Evolutionary conservation across 352 stramenopile species (phyloP).

Genomic region (Phytopythium cucurbitacearum): DNA sequence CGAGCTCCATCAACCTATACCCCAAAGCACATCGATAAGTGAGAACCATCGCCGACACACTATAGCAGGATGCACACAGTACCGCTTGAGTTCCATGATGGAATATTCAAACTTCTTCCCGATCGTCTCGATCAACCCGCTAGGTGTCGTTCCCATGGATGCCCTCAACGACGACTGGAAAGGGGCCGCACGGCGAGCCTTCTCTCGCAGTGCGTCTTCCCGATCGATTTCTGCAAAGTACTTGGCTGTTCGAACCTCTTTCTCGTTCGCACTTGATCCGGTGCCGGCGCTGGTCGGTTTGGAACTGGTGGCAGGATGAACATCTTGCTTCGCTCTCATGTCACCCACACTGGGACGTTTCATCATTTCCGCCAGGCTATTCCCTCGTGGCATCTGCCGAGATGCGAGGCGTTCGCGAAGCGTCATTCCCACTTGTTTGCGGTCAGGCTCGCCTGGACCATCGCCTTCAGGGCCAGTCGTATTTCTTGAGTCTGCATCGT

Average conservation of each 20-base stretch:
- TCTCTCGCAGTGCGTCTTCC: constrained; percentile 42
- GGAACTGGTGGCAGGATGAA: too few relatives aligned
- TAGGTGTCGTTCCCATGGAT: constrained; percentile 16
- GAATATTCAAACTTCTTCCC: constrained; percentile 56
- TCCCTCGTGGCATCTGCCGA: constrained; percentile 27
- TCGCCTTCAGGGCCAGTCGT: too few relatives aligned
- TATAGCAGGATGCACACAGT: constrained; percentile 1
- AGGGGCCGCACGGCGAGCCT: constrained; percentile 22
- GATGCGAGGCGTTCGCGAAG: constrained; percentile 40
- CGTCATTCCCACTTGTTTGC: constrained; percentile 25
- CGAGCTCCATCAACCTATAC: constrained; percentile 7
- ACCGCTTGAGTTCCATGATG: constrained; percentile 48
- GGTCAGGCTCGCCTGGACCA: constrained; percentile 27
- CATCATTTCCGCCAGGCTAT: constrained; percentile 33
- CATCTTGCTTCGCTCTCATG: too few relatives aligned
- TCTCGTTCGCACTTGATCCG: constrained; percentile 21
- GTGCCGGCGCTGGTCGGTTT: background rate
- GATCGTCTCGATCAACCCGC: constrained; percentile 10
- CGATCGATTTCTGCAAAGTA: constrained; percentile 58
- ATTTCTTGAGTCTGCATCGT: too few relatives aligned
- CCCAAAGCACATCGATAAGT: background rate
- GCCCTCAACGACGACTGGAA: constrained; percentile 54
- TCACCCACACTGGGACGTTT: constrained; percentile 6
- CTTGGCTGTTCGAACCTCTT: constrained; percentile 38
- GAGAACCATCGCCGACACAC: background rate